Base-by-base conservation (phyloP, 1,284 basidiomycete genomes). In the Cutaneotrichosporon mucoides region DNA sequence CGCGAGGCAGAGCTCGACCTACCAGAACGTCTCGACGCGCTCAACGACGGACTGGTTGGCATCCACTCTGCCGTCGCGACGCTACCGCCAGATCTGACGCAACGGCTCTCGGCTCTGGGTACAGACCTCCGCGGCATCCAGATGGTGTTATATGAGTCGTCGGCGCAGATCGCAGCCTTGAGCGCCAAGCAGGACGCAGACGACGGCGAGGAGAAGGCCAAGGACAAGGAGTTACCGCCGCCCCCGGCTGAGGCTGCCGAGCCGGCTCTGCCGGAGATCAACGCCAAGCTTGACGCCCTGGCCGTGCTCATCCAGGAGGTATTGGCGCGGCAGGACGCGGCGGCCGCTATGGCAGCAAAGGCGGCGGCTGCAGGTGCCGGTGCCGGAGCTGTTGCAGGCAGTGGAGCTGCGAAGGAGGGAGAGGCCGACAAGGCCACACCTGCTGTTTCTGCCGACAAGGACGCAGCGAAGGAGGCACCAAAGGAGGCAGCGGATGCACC, bases 1-100 rank as follows among this genome's bases (percentile, higher is more conserved):
- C 37, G 50, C 12, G 11, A n/a, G 42, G 38, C 38, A 40, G 94
- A 98, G 76, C 37, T 34, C 11, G 46, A 53, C 15, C 47, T 59
- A 1, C 40, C 33, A 2, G 48, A 60, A 16, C 59, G 55, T 13
- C 45, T 60, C 40, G 51, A 53, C 45, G 38, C 15, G 12, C 38
- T 60, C 33, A 24, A 44, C 24, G 34, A 55, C 11, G 54, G 40
- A 15, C 12, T 60, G 6, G 9, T 15, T 5, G 43, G 15, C 15
- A 33, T 60, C 16, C 50, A 53, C 15, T 38, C 35, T 3, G 16
- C 46, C 10, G 41, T 57, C 4, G 47, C 43, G 24, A 34, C 40
- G 12, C 33, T 56, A 3, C 47, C 38, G 33, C 37, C 55, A 5
- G 41, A 41, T 37, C 24, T 49, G 3, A 15, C 34, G 4, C 15